Evolutionary conservation across 1,284 basidiomycete species (phyloP).

Genomic region (Cryptococcus sp.): DNA sequence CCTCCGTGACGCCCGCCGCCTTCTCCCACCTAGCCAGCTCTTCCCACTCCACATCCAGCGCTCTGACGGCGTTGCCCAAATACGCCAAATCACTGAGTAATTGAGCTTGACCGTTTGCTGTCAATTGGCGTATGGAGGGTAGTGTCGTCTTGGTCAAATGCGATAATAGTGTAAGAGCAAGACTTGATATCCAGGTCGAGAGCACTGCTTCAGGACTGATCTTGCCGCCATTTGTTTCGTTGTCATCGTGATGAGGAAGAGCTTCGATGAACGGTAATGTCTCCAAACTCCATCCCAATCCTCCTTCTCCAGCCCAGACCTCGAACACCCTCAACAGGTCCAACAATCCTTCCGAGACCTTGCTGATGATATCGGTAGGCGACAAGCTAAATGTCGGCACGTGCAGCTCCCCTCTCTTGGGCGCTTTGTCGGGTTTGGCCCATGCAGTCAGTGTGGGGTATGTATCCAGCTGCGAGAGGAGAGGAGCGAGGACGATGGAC

Average conservation of each 20-base stretch:
- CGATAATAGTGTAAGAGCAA: slow-evolving; percentile 75
- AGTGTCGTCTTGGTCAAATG: slow-evolving; percentile 70
- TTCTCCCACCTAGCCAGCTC: slow-evolving; percentile 74
- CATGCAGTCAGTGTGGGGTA: slow-evolving; percentile 74
- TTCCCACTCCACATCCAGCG: slow-evolving; percentile 80
- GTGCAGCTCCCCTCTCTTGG: slow-evolving; percentile 61
- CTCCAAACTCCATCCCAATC: slow-evolving; percentile 81
- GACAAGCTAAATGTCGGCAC: slow-evolving; percentile 93
- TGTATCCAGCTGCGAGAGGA: slow-evolving; percentile 70
- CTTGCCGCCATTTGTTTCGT: slow-evolving; percentile 23
- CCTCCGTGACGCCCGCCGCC: slow-evolving; percentile 63
- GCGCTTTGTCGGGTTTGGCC: slow-evolving; percentile 56
- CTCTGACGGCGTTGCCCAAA: slow-evolving; percentile 84
- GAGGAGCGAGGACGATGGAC: slow-evolving; percentile 77
- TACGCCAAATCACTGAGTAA: slow-evolving; percentile 86
- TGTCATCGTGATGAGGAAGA: slow-evolving; percentile 58
- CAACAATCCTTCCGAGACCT: slow-evolving; percentile 86
- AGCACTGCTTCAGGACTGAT: slow-evolving; percentile 71
- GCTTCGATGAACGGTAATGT: slow-evolving; percentile 72
- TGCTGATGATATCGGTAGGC: slow-evolving; percentile 83
- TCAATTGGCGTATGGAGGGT: slow-evolving; percentile 62
- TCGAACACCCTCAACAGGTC: slow-evolving; percentile 93
- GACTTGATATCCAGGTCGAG: slow-evolving; percentile 83
- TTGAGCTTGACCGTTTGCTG: slow-evolving; percentile 71
- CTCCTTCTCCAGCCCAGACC: slow-evolving; percentile 87